Percentiles rank a stretch among this genome's conserved stretches.
Conservation (phyloP, 164 flowering plant genomes). For the Vitis labrusca region DNA sequence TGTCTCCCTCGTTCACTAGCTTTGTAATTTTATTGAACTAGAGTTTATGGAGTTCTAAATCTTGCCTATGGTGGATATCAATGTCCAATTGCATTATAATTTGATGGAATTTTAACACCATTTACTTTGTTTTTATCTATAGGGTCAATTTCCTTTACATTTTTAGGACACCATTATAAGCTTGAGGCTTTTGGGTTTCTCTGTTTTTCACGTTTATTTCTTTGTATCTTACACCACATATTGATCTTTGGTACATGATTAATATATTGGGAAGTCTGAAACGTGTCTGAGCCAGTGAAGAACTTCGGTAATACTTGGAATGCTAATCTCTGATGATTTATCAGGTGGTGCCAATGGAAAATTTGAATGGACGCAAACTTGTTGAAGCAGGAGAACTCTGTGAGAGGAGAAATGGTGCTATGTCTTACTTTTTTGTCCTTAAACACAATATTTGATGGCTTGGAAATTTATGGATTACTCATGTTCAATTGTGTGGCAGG, state of each 20-base stretch:
- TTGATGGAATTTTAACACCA: neutral
- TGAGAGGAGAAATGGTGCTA: constrained; percentile 92
- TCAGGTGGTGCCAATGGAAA: constrained; percentile 97
- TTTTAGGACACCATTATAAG: neutral
- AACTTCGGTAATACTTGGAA: neutral
- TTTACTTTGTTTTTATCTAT: too few relatives aligned
- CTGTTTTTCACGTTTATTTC: too few relatives aligned
- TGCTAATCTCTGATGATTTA: constrained; percentile 9
- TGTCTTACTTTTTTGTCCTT: constrained; percentile 10
- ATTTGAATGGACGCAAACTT: constrained; percentile 85
- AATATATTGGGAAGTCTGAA: too few relatives aligned
- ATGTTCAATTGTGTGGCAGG: constrained; percentile 50
- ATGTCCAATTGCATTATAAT: neutral
- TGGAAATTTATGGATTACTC: constrained; percentile 9
- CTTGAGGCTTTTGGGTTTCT: too few relatives aligned
- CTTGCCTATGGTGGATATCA: neutral
- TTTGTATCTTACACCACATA: too few relatives aligned
- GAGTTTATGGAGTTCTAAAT: too few relatives aligned
- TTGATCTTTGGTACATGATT: too few relatives aligned
- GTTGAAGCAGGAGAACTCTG: constrained; percentile 96
- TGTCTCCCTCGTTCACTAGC: neutral
- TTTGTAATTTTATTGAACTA: too few relatives aligned
- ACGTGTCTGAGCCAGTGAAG: too few relatives aligned
- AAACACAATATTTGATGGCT: neutral
- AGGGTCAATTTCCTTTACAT: neutral